Percentiles rank a stretch among this genome's conserved stretches.
Evolutionary conservation across 1,139 yeast genomes (phyloP).

Genomic region (Nakaseomyces sp.): DNA sequence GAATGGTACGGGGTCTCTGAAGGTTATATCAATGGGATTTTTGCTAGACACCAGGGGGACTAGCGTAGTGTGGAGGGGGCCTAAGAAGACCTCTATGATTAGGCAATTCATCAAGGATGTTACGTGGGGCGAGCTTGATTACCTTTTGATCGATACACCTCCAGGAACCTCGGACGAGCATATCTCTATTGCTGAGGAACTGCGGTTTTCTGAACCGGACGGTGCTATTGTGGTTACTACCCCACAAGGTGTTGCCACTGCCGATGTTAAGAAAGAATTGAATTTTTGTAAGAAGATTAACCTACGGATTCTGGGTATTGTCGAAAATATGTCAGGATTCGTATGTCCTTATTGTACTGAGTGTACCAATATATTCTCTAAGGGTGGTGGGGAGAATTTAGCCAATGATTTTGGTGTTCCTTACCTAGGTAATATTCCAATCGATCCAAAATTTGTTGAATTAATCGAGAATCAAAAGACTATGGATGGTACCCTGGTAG

Average conservation of each 20-base stretch:
- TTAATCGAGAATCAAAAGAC: slow-evolving; percentile 49
- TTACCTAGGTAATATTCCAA: slow-evolving; percentile 81
- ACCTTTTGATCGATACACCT: slow-evolving; percentile 88
- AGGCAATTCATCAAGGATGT: slow-evolving; percentile 87
- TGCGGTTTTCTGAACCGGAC: slow-evolving; percentile 67
- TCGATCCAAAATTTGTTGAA: slow-evolving; percentile 85
- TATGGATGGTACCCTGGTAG: slow-evolving; percentile 24
- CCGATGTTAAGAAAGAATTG: slow-evolving; percentile 90
- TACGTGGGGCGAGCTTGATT: slow-evolving; percentile 80
- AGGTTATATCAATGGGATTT: slow-evolving; percentile 88
- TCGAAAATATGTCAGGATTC: slow-evolving; percentile 96
- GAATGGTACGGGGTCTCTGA: slow-evolving; percentile 29
- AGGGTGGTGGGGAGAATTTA: slow-evolving; percentile 82
- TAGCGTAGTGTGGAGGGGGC: slow-evolving; percentile 97
- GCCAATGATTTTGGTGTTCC: slow-evolving; percentile 54
- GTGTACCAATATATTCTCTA: slow-evolving; percentile 81
- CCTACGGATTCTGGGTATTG: slow-evolving; percentile 70
- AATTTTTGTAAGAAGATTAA: slow-evolving; percentile 86
- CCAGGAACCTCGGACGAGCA: slow-evolving; percentile 99
- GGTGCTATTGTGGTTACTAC: slow-evolving; percentile 95
- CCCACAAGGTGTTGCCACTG: slow-evolving; percentile 87
- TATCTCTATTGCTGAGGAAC: slow-evolving; percentile 89
- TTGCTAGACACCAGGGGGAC: slow-evolving; percentile 73
- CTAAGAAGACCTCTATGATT: slow-evolving; percentile 96
- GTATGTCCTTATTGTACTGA: slow-evolving; percentile 92